Base-by-base conservation (phyloP, 106 monocot genomes). In the Dendrobium catenatum region DNA sequence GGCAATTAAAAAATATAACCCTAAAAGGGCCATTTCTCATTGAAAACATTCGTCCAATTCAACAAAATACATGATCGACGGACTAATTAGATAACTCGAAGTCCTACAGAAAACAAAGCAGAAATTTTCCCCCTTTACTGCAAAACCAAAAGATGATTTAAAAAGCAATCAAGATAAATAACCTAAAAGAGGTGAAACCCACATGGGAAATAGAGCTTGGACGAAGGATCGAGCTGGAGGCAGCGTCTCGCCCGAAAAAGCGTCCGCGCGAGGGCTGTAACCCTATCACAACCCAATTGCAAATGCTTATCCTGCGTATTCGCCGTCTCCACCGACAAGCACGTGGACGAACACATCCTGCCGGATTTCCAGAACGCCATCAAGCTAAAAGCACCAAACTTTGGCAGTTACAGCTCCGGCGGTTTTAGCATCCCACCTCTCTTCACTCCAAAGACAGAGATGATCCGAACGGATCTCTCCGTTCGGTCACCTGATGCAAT, bases 161-260 rank as follows among this genome's bases (percentile, higher is more conserved):
- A 37, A 72, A 72, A 17, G 27, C 41, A 27, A 27, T 76, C 24
- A 46, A 46, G n/a, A 20, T n/a, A 76, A n/a, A 76, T 10, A 8
- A 76, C 47, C n/a, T 40, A 22, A 73, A 42, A 37, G 9, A 68
- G 56, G 31, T 1, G 75, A 6, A 27, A 73, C 78, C 79, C 84
- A 84, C 84, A 79, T 33, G 84, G 84, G 64, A 84, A 84, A 74
- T 84, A 84, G 56, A 84, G 79, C 79, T 84, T 84, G 27, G 51
- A 26, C 11, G 84, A 5, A 1, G 84, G 84, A 79, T 84, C 84
- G 8, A 84, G 79, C 17, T 79, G 72, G 73, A 84, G 79, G 48
- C 79, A 46, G 37, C 75, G 68, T 20, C 44, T 68, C 5, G 70
- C 61, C 10, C 75, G 79, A 4, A 84, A 70, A 54, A 84, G 61